Conservation (phyloP, 495 filamentous ascomycete species). For the Halenospora varia region DNA sequence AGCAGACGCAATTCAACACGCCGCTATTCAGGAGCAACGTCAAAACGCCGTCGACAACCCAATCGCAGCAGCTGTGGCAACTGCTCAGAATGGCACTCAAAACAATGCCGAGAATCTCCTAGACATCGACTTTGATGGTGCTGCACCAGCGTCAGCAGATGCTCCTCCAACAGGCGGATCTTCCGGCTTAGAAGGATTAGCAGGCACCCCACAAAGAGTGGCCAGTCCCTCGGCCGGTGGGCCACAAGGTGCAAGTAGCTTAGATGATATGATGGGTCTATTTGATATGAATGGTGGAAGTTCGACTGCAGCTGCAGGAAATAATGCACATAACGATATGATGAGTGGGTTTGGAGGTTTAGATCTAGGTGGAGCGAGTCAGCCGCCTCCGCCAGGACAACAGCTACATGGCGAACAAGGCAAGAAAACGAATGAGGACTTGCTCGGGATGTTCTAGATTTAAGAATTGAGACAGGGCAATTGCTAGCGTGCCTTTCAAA, state of each 20-base stretch:
- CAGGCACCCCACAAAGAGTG: conserved; percentile 76
- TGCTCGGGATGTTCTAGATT: conserved; percentile 79
- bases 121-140: conserved; percentile 97
- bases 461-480: neutral
- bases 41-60: conserved; percentile 92
- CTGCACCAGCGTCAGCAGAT: conserved; percentile 83
- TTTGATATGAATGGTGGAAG: conserved; percentile 47
- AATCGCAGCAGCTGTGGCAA: conserved; percentile 77
- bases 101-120: conserved; percentile 90
- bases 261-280: conserved; percentile 89
- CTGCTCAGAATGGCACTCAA: conserved; percentile 58
- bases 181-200: conserved; percentile 68
- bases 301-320: neutral
- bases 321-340: conserved; percentile 49
- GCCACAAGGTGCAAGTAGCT: conserved; percentile 54
- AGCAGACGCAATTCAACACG: conserved; percentile 89
- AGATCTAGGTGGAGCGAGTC: conserved; percentile 56
- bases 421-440: conserved; percentile 79
- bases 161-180: conserved; percentile 53
- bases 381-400: conserved; percentile 50
- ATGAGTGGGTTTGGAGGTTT: conserved; percentile 84
- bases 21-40: conserved; percentile 93
- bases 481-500: conserved; percentile 7
- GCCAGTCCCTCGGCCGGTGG: conserved; percentile 54
- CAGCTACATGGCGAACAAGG: conserved; percentile 30